Conservation (phyloP, 2,329 filamentous ascomycete species). For the Ophiocordyceps sinensis region DNA sequence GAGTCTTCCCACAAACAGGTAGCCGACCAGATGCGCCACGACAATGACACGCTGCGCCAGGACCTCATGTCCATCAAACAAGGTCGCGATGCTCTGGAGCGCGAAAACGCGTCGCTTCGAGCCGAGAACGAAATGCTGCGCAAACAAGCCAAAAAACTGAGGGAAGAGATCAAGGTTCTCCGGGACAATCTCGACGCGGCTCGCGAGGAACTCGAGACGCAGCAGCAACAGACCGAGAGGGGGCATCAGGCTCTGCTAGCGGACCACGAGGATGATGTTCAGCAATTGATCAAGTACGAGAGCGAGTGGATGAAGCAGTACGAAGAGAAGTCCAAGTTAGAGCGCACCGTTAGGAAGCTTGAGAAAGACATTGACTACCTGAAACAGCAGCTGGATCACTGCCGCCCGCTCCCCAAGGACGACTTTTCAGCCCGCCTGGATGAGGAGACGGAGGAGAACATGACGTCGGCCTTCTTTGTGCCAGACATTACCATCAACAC, state of each 20-base stretch:
- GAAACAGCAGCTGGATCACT: constrained; percentile 29
- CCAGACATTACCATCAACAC: constrained; percentile 41
- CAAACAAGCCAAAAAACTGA: constrained; percentile 19
- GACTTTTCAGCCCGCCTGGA: constrained; percentile 20
- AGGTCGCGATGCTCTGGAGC: constrained; percentile 19
- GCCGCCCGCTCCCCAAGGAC: constrained; percentile 21
- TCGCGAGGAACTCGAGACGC: constrained; percentile 23
- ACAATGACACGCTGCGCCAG: constrained; percentile 24
- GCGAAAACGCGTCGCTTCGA: constrained; percentile 26
- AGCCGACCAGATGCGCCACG: constrained; percentile 22
- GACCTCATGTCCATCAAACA: constrained; percentile 26
- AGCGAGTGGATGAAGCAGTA: constrained; percentile 35
- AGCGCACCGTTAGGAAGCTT: constrained; percentile 30
- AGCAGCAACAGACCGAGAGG: constrained; percentile 24
- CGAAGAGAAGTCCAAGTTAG: constrained; percentile 32
- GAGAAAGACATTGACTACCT: constrained; percentile 31
- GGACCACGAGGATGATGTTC: constrained; percentile 37
- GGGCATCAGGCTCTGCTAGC: constrained; percentile 31
- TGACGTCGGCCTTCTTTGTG: constrained; percentile 44
- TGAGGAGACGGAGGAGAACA: constrained; percentile 32
- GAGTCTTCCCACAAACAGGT: constrained; percentile 26
- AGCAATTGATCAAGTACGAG: constrained; percentile 41
- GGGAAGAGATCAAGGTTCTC: constrained; percentile 26
- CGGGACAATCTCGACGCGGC: constrained; percentile 25
- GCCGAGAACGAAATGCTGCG: constrained; percentile 24